These are phyloP conservation scores for Hura crepitans DNA, from an alignment of 441 rosid genomes.

Conservation along the genomic window DNA sequence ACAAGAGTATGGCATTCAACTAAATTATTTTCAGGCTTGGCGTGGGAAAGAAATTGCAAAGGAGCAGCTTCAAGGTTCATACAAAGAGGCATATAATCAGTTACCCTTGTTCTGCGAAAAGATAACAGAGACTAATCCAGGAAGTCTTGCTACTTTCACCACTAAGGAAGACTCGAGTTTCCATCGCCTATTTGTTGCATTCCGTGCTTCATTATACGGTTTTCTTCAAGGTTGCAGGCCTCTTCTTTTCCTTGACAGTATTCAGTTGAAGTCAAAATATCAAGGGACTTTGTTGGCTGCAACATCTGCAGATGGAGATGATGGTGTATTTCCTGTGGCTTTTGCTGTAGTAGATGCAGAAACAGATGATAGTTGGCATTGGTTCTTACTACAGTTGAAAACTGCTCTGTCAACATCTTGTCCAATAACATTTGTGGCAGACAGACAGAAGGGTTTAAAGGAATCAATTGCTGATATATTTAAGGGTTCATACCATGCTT, in stretches of 20 bases:
- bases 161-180: conserved; percentile 91
- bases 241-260: conserved; percentile 75
- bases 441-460: conserved; percentile 63
- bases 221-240: conserved; percentile 82
- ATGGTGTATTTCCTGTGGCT: conserved; percentile 76
- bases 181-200: conserved; percentile 74
- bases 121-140: conserved; percentile 80
- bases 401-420: conserved; percentile 55
- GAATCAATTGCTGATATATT: conserved; percentile 66
- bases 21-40: conserved; percentile 92
- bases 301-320: conserved; percentile 79
- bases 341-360: conserved; percentile 79
- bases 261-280: conserved; percentile 76
- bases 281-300: conserved; percentile 78
- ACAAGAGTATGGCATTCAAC: conserved; percentile 78
- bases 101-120: conserved; percentile 73
- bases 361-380: conserved; percentile 75
- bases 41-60: conserved; percentile 91
- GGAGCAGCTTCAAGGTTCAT: conserved; percentile 91
- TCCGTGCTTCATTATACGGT: conserved; percentile 73
- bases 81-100: conserved; percentile 80
- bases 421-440: conserved; percentile 78
- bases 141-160: conserved; percentile 72
- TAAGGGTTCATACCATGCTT: conserved; percentile 57
- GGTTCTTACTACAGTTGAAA: conserved; percentile 82